Conservation (phyloP, 768 basidiomycete species). For the Cubamyces lactineus region DNA sequence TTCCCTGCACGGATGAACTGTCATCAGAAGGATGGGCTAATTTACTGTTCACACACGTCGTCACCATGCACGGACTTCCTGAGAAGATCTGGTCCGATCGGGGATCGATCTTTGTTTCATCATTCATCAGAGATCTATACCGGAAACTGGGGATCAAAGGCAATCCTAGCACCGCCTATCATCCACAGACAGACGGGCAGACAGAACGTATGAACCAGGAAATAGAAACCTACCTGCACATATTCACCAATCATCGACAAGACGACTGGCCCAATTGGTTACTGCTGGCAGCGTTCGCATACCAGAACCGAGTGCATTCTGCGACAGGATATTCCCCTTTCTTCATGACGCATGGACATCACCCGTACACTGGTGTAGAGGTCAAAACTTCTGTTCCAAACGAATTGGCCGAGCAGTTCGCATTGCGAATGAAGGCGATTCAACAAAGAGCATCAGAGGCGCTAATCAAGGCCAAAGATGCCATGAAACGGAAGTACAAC, state of each 20-base stretch:
- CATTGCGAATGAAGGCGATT: conserved; percentile 25
- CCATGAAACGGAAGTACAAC: conserved; percentile 28
- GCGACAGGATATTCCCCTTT: background rate
- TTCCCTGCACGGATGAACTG: conserved; percentile 28
- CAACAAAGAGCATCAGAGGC: conserved; percentile 19
- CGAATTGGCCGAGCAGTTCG: conserved; percentile 16
- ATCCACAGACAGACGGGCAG: conserved; percentile 47
- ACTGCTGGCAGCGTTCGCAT: conserved; percentile 36
- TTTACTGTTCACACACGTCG: conserved; percentile 26
- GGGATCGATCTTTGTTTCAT: conserved; percentile 33
- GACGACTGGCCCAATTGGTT: conserved; percentile 41
- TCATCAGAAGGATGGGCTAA: conserved; percentile 26
- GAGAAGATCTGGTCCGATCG: conserved; percentile 21
- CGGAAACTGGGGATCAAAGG: conserved; percentile 36
- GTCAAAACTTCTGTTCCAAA: too few relatives aligned
- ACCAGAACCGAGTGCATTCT: conserved; percentile 35
- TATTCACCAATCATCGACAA: conserved; percentile 37
- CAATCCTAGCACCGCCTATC: conserved; percentile 44
- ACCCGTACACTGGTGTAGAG: too few relatives aligned
- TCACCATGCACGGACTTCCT: conserved; percentile 15
- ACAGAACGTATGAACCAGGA: conserved; percentile 45
- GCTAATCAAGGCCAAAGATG: conserved; percentile 27
- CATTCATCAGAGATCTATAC: conserved; percentile 37
- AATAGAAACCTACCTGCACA: conserved; percentile 42
- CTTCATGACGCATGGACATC: too few relatives aligned